phyloP scores from a whole-genome alignment of 331 rosid genomes.

The Phaseolus coccineus region DNA sequence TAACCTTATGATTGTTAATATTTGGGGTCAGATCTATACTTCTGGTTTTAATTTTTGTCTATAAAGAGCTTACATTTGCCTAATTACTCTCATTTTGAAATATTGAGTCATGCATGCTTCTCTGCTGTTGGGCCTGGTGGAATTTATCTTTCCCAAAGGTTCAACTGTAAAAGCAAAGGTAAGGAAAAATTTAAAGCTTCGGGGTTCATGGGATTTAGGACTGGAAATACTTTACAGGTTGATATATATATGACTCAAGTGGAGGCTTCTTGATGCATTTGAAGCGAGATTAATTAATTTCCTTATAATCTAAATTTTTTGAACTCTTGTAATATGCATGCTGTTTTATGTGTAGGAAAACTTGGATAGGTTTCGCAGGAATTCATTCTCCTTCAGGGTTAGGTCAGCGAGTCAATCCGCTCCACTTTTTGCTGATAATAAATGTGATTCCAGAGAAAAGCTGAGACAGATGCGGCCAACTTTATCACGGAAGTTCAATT shows the following conservation, averaged over 20 bases:
- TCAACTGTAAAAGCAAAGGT: slow-evolving; percentile 26
- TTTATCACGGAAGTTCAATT: slow-evolving; percentile 65
- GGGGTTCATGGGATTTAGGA: slow-evolving; percentile 19
- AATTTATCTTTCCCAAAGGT: slow-evolving; percentile 57
- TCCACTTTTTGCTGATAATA: slow-evolving; percentile 68
- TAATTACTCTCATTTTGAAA: slow-evolving; percentile 17
- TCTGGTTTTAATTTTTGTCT: background rate
- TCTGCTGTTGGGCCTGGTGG: slow-evolving; percentile 60
- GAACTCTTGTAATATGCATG: background rate
- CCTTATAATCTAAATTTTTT: background rate
- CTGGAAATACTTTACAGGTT: background rate
- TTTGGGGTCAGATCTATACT: slow-evolving; percentile 27
- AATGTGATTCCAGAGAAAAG: slow-evolving; percentile 61
- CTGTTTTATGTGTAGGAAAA: slow-evolving; percentile 59
- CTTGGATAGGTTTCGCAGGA: slow-evolving; percentile 49
- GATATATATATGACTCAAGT: background rate
- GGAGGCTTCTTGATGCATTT: slow-evolving; percentile 8
- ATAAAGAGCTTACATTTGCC: background rate
- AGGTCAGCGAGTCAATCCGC: slow-evolving; percentile 72
- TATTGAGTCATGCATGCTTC: slow-evolving; percentile 3
- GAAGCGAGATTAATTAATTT: slow-evolving; percentile 33
- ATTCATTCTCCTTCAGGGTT: slow-evolving; percentile 55
- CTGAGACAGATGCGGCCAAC: slow-evolving; percentile 60
- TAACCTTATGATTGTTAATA: slow-evolving; percentile 2
- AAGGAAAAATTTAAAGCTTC: background rate